Percentiles rank a stretch among this genome's conserved stretches.
Evolutionary conservation across 306 rosid species (phyloP).

Genomic region (Fragaria iinumae): DNA sequence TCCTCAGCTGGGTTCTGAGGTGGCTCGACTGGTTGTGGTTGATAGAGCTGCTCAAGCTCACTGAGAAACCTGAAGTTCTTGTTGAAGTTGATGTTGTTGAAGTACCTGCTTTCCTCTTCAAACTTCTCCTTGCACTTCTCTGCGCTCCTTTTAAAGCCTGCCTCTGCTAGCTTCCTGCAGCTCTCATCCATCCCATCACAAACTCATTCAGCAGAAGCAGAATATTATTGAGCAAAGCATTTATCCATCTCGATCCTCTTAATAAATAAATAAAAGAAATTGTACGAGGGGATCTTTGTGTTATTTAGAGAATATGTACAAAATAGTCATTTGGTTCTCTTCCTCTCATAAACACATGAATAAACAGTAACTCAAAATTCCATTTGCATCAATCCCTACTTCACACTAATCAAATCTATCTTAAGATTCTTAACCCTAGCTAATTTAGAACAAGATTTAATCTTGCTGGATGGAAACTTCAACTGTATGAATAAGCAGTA

Average conservation of each 20-base stretch:
- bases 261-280: no score
- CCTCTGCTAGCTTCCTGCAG: slow-evolving; percentile 79
- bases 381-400: slow-evolving; percentile 2
- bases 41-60: slow-evolving; percentile 67
- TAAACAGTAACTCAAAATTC: slow-evolving; percentile 9
- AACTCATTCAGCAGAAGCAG: slow-evolving; percentile 16
- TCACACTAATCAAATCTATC: not conserved
- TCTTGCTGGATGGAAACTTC: not conserved
- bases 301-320: slow-evolving; percentile 14
- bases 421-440: slow-evolving; percentile 1
- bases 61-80: slow-evolving; percentile 49
- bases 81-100: slow-evolving; percentile 46
- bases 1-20: slow-evolving; percentile 9
- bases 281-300: slow-evolving; percentile 9
- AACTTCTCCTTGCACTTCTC: slow-evolving; percentile 87
- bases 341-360: not conserved
- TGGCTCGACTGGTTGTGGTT: not conserved
- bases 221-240: slow-evolving; percentile 35
- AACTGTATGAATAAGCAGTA: not conserved
- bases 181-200: slow-evolving; percentile 30
- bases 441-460: not conserved
- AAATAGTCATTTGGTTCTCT: slow-evolving; percentile 2
- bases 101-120: slow-evolving; percentile 71
- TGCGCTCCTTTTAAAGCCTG: slow-evolving; percentile 69
- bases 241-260: slow-evolving; percentile 23